These are phyloP conservation scores for Vicia sativa DNA, from an alignment of 306 rosid species.

Conservation along the genomic window DNA sequence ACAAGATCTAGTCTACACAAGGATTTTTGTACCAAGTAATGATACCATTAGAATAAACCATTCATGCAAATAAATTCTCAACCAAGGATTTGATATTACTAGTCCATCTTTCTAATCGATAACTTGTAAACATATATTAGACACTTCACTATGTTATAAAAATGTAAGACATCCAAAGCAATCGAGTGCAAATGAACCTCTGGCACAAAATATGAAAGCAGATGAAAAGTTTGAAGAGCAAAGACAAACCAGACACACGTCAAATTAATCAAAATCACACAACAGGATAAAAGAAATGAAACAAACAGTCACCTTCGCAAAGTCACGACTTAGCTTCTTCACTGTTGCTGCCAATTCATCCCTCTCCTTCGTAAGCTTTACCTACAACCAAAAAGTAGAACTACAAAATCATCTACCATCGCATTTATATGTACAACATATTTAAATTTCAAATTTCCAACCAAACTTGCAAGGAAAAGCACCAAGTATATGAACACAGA, in stretches of 20 bases:
- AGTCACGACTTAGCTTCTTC: conserved; percentile 80
- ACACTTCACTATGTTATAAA: neutral
- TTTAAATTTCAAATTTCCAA: neutral
- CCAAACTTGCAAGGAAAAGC: conserved; percentile 3
- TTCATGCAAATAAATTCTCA: conserved; percentile 9
- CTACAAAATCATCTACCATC: conserved; percentile 4
- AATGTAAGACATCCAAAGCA: conserved; percentile 9
- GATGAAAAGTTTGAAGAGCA: conserved; percentile 1
- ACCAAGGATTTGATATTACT: conserved; percentile 15
- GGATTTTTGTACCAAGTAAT: too few species aligned
- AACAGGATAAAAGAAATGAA: conserved; percentile 14
- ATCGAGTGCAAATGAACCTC: neutral
- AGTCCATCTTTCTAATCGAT: neutral
- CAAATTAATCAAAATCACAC: conserved; percentile 4
- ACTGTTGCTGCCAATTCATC: conserved; percentile 71
- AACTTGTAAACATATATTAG: neutral
- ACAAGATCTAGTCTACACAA: conserved; percentile 10
- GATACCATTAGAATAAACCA: too few species aligned
- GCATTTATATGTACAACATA: neutral
- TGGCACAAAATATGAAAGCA: neutral
- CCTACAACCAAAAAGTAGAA: conserved; percentile 48
- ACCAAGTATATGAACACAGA: neutral
- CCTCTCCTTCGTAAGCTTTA: conserved; percentile 67
- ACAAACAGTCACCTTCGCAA: conserved; percentile 64
- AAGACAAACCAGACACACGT: neutral